Evolutionary conservation across 805 yeast genomes (phyloP), one percentile per base, ranked within the genome.

Genomic region (Starmerella bombi): DNA sequence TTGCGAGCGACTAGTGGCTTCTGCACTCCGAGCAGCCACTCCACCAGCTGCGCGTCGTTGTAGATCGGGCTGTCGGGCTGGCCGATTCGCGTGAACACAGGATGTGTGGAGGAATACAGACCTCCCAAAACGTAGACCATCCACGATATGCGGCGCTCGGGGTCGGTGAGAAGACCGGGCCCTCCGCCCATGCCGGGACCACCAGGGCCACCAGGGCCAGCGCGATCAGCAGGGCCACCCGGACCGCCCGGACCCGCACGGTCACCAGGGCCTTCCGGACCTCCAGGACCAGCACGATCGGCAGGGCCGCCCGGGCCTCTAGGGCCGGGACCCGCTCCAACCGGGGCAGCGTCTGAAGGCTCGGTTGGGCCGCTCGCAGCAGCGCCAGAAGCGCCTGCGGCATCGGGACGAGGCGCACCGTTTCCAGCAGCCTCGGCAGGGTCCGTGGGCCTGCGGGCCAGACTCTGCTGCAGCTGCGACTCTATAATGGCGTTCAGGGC

Each of bases 91-190:
- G 75, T 74, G 50, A 71, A 57, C 7, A 71, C 52, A 4, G 75
- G 75, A 50, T 71, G 75, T 41, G 65, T 57, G 32, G 57, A 58
- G 2, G 70, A 64, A 48, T 71, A 74, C 12, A 68, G 58, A 31
- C 75, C 76, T 0, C 79, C 79, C 59, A 73, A 65, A 6, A 74
- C 77, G 37, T 72, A 71, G 19, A 75, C 71, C n/a, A 74, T 66
- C 80, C 80, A 74, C 22, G 53, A 39, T 16, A 42, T 46, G 14
- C 31, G 35, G 16, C 27, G 35, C 6, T 18, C 15, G 8, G 22
- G 22, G 22, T 31, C 22, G 34, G 10, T 9, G 22, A 31, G 34
- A 7, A 18, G 34, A 18, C n/a, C 8, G 22, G 10, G 34, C 17
- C 17, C 17, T 6, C 8, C 17, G 12, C 12, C 27, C 10, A 23